Percentiles rank a stretch among this genome's conserved stretches.
Evolutionary conservation across 345 rosid genomes (phyloP).

Genomic region (Populus tremula): DNA sequence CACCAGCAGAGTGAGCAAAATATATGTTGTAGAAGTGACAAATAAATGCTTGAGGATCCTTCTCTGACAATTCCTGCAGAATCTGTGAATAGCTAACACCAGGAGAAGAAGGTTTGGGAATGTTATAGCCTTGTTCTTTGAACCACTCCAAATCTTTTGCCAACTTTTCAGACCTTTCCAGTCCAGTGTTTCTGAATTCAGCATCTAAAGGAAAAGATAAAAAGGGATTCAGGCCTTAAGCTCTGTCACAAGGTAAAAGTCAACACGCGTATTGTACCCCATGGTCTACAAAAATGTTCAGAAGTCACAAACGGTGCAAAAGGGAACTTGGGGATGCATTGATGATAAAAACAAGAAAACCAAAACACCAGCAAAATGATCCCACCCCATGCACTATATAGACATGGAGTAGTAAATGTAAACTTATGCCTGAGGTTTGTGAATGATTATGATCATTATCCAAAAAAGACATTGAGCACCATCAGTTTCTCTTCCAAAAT

Average conservation of each 20-base stretch:
- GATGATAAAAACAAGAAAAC: neutral
- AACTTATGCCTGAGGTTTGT: neutral
- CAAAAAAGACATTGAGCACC: neutral
- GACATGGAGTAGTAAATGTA: neutral
- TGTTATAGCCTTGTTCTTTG: conserved; percentile 74
- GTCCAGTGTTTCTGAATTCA: conserved; percentile 77
- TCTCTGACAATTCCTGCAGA: conserved; percentile 67
- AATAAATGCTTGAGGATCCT: conserved; percentile 91
- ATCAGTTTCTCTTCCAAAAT: neutral
- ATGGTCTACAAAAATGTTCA: neutral
- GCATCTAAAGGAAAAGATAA: conserved; percentile 46
- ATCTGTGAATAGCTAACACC: conserved; percentile 57
- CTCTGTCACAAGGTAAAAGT: neutral
- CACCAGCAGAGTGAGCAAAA: conserved; percentile 95
- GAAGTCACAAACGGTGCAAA: neutral
- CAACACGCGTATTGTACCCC: neutral
- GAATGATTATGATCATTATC: neutral
- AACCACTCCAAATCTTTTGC: conserved; percentile 86
- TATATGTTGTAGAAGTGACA: conserved; percentile 96
- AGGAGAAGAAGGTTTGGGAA: conserved; percentile 79
- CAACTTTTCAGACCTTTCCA: conserved; percentile 71
- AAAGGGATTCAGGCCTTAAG: neutral
- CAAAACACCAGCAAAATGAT: neutral
- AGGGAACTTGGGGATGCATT: neutral
- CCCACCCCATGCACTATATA: neutral